Conservation (phyloP, 768 basidiomycete genomes). For the Pilatotrama ljubarskyi region DNA sequence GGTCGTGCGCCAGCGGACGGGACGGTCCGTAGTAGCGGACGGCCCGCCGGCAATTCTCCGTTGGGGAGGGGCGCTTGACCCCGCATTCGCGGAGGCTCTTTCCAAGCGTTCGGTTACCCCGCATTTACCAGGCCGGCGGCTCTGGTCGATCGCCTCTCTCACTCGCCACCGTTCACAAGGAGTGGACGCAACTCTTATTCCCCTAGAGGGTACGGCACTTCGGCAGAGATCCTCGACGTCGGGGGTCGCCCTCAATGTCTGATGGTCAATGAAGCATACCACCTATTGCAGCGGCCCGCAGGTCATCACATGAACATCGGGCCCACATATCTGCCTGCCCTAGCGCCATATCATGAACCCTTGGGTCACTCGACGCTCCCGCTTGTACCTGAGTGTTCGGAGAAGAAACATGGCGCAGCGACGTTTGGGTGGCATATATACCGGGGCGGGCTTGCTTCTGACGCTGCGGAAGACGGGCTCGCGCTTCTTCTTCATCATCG, state of each 20-base stretch:
- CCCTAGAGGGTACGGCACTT: no score
- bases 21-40: neutral
- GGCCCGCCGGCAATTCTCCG: neutral
- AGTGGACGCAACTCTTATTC: no score
- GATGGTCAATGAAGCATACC: neutral
- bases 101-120: neutral
- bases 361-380: neutral
- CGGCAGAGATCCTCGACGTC: no score
- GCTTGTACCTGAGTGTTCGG: neutral
- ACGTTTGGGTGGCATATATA: conserved; percentile 3
- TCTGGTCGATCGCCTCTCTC: neutral
- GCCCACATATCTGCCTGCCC: neutral
- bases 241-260: no score
- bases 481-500: neutral
- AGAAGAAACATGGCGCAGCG: neutral
- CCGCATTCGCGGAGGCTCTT: neutral
- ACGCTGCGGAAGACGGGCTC: neutral
- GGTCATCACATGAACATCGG: conserved; percentile 9
- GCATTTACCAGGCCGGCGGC: neutral
- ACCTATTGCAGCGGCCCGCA: neutral
- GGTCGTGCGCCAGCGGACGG: neutral
- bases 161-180: no score
- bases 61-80: neutral
- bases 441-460: neutral
- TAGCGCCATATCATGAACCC: neutral